phyloP scores from a whole-genome alignment of 2,329 filamentous ascomycete genomes.

The Leptographium lundbergii region DNA sequence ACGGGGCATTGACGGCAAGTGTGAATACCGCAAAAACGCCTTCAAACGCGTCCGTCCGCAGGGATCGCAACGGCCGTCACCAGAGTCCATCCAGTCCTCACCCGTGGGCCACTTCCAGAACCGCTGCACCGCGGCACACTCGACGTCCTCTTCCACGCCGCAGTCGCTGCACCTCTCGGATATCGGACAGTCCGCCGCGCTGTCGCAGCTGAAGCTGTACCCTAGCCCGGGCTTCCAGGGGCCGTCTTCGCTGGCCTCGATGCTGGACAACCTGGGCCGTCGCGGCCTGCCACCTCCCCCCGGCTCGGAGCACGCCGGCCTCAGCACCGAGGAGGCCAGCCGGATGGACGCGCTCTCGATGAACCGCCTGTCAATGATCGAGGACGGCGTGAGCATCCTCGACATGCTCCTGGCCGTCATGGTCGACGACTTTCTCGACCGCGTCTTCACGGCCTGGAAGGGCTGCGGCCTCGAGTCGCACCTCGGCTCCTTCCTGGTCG shows the following conservation, averaged over 20 bases:
- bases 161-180: not conserved
- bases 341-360: slow-evolving; percentile 2
- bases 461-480: slow-evolving; percentile 4
- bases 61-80: not conserved
- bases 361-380: slow-evolving; percentile 5
- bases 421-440: slow-evolving; percentile 1
- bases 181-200: not conserved
- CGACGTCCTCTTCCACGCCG: not conserved
- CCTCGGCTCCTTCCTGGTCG: slow-evolving; percentile 3
- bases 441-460: slow-evolving; percentile 4
- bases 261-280: slow-evolving; percentile 3
- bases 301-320: not conserved
- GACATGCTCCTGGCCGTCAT: slow-evolving; percentile 1
- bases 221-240: slow-evolving; percentile 6
- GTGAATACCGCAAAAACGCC: slow-evolving; percentile 3
- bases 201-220: slow-evolving; percentile 1
- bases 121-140: not conserved
- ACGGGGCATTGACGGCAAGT: not conserved
- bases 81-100: not conserved
- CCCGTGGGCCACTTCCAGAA: not conserved
- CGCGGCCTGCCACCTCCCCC: not conserved
- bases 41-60: slow-evolving; percentile 1
- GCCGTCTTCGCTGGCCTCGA: slow-evolving; percentile 3
- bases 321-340: not conserved
- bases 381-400: slow-evolving; percentile 3